Evolutionary conservation across 202 grass and related monocot genomes (phyloP).

Genomic region (Zoysia matrella): DNA sequence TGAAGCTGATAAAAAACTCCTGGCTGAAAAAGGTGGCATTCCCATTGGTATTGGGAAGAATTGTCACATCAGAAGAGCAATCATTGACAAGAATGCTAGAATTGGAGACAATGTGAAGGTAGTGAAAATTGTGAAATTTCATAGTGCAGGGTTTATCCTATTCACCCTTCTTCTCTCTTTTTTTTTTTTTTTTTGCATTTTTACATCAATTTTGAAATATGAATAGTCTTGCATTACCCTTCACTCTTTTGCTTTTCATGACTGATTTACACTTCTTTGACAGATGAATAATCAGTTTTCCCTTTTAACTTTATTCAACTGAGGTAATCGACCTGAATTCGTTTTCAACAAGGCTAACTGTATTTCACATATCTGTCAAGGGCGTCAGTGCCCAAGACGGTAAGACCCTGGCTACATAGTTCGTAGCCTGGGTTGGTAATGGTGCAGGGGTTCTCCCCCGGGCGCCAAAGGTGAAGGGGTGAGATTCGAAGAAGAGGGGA

Average conservation of each 20-base stretch:
- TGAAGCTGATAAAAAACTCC: conserved; percentile 76
- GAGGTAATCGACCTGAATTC: neutral
- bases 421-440: no score
- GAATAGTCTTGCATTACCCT: neutral
- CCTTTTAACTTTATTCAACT: neutral
- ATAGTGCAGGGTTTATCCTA: conserved; percentile 46
- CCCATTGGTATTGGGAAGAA: conserved; percentile 93
- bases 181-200: neutral
- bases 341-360: neutral
- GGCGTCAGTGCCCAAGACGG: no score
- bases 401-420: no score
- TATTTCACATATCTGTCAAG: neutral
- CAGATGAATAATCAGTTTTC: neutral
- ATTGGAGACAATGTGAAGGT: conserved; percentile 90
- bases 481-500: no score
- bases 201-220: neutral
- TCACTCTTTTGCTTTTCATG: conserved; percentile 12
- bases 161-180: neutral
- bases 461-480: no score
- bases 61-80: conserved; percentile 86
- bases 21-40: conserved; percentile 71
- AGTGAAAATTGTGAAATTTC: conserved; percentile 57
- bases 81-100: conserved; percentile 49
- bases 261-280: neutral
- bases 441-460: no score